These are phyloP conservation scores for Colletotrichum cereale DNA, from an alignment of 2,329 filamentous ascomycete species.

Conservation along the genomic window DNA sequence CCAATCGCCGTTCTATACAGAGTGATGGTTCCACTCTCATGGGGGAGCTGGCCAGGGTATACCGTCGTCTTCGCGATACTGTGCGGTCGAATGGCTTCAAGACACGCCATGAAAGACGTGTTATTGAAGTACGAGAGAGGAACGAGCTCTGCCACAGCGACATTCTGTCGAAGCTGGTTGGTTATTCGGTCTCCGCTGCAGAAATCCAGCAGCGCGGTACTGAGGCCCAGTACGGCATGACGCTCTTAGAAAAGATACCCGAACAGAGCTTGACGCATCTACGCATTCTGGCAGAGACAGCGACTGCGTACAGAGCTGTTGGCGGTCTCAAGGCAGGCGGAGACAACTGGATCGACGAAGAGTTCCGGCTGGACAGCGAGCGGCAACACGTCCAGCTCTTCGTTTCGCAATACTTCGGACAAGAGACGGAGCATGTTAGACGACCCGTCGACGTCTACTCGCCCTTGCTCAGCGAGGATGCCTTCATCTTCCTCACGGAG, in stretches of 20 bases:
- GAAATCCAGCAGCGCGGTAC: conserved; percentile 94
- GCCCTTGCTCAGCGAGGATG: conserved; percentile 76
- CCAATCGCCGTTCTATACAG: conserved; percentile 49
- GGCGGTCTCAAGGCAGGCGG: conserved; percentile 74
- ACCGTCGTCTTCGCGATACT: conserved; percentile 71
- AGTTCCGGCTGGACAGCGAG: conserved; percentile 76
- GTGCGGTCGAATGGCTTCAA: conserved; percentile 67
- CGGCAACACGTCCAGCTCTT: conserved; percentile 84
- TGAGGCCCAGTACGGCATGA: conserved; percentile 78
- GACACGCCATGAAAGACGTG: conserved; percentile 52
- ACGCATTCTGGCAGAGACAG: conserved; percentile 89
- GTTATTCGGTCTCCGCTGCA: conserved; percentile 86
- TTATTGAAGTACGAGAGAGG: conserved; percentile 46
- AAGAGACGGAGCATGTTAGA: conserved; percentile 55
- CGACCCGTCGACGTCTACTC: conserved; percentile 60
- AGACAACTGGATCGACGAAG: conserved; percentile 71
- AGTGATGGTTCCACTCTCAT: conserved; percentile 54
- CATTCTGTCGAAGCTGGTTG: conserved; percentile 75
- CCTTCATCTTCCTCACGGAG: conserved; percentile 86
- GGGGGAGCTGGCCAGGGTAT: conserved; percentile 70
- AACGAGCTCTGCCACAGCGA: conserved; percentile 68
- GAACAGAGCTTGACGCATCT: conserved; percentile 88
- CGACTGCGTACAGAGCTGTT: conserved; percentile 84
- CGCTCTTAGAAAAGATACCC: conserved; percentile 85
- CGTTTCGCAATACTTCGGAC: conserved; percentile 66